Conservation (phyloP, 1,139 yeast species). For the Taphrina communis region DNA sequence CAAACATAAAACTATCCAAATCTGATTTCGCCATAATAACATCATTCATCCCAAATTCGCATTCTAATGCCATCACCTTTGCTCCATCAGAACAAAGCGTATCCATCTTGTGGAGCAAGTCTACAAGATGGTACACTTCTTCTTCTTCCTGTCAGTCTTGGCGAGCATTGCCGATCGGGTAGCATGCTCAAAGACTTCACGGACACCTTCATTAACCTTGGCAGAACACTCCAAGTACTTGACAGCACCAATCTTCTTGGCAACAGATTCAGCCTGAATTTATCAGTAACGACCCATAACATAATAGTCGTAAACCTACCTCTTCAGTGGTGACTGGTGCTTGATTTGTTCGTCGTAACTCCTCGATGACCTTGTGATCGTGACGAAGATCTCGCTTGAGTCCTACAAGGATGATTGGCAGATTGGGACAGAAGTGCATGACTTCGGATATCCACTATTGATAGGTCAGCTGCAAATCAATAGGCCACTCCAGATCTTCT, state of each 20-base stretch:
- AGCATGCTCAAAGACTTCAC: slow-evolving; percentile 49
- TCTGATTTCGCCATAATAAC: slow-evolving; percentile 28
- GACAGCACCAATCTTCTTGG: slow-evolving; percentile 84
- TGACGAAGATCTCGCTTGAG: slow-evolving; percentile 89
- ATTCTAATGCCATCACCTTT: slow-evolving; percentile 23
- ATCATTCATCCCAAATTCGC: slow-evolving; percentile 25
- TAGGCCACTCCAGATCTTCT: neutral
- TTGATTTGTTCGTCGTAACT: slow-evolving; percentile 72
- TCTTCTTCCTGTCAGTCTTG: slow-evolving; percentile 43
- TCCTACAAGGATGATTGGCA: slow-evolving; percentile 83
- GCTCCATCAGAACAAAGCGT: slow-evolving; percentile 12
- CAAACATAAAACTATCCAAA: slow-evolving; percentile 16
- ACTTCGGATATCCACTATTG: slow-evolving; percentile 74
- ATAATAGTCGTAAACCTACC: slow-evolving; percentile 48
- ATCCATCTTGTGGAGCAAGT: neutral
- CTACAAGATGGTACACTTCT: slow-evolving; percentile 42
- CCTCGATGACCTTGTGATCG: slow-evolving; percentile 77
- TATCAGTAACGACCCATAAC: slow-evolving; percentile 46
- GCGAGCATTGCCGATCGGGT: slow-evolving; percentile 56
- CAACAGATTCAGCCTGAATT: slow-evolving; percentile 70
- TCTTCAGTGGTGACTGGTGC: slow-evolving; percentile 62
- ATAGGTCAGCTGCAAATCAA: neutral
- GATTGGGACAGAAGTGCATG: slow-evolving; percentile 77
- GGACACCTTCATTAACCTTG: slow-evolving; percentile 63
- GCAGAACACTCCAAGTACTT: slow-evolving; percentile 94